Conservation (phyloP, 2,329 filamentous ascomycete species). For the Grosmannia clavigera region DNA sequence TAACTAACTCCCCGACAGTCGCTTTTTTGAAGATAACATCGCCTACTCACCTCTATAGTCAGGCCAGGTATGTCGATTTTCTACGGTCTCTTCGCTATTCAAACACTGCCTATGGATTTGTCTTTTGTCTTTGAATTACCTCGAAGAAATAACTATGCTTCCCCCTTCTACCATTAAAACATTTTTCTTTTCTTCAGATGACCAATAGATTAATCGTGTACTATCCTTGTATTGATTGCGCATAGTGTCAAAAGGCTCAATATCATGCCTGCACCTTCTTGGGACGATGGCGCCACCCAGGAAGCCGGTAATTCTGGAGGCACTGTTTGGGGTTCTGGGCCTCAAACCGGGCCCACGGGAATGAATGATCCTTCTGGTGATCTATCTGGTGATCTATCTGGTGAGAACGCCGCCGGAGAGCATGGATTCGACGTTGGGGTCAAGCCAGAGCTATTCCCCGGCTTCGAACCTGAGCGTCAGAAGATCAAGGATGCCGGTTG, state of each 20-base stretch:
- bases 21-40: background rate
- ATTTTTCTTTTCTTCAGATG: too few relatives aligned
- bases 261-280: background rate
- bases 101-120: background rate
- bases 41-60: background rate
- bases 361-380: background rate
- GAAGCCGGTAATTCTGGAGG: background rate
- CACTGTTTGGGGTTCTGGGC: background rate
- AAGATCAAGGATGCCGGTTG: conserved; percentile 26
- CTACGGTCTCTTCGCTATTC: background rate
- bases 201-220: background rate
- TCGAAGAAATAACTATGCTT: background rate
- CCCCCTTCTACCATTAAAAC: background rate
- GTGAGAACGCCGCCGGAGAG: background rate
- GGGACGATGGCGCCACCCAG: background rate
- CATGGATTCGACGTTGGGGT: background rate
- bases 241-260: background rate
- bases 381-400: background rate
- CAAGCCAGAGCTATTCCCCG: conserved; percentile 9
- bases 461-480: conserved; percentile 13
- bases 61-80: background rate
- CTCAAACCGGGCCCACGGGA: background rate
- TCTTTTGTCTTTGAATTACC: background rate
- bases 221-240: background rate
- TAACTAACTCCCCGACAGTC: background rate